phyloP scores from a whole-genome alignment of 108 stramenopile genomes.

The Nannochloropsis oceanica region DNA sequence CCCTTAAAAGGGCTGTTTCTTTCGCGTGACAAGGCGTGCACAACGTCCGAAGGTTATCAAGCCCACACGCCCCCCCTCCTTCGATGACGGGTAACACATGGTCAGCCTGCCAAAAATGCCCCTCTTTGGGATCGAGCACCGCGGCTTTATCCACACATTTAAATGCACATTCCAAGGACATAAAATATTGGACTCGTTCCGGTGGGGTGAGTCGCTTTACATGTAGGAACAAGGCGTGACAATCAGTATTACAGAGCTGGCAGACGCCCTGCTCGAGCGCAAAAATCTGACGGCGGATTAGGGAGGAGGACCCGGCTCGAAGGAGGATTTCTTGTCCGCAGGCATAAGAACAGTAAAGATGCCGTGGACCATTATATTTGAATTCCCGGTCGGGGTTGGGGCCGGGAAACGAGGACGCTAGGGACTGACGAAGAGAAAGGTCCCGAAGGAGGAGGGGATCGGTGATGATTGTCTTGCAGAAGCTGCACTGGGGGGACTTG shows the following conservation, averaged over 20 bases:
- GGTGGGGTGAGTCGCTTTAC: slow-evolving; percentile 48
- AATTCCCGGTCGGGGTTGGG: not conserved
- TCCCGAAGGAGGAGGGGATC: not conserved
- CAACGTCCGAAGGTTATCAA: slow-evolving; percentile 58
- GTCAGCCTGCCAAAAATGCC: slow-evolving; percentile 68
- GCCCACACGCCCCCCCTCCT: slow-evolving; percentile 51
- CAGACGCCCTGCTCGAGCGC: slow-evolving; percentile 21
- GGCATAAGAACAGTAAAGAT: not conserved
- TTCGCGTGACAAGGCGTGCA: slow-evolving; percentile 53
- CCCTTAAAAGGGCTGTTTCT: slow-evolving; percentile 35
- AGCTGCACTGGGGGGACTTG: not conserved
- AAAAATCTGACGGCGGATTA: slow-evolving; percentile 4
- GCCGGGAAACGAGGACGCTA: not conserved
- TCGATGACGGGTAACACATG: slow-evolving; percentile 60
- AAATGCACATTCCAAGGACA: slow-evolving; percentile 52
- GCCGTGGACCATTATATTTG: not conserved
- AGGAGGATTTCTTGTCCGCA: not conserved
- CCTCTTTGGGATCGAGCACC: slow-evolving; percentile 46
- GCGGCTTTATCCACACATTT: slow-evolving; percentile 32
- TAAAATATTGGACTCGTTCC: slow-evolving; percentile 49
- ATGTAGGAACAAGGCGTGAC: slow-evolving; percentile 44
- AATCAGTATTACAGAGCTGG: slow-evolving; percentile 35
- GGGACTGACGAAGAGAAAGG: not conserved
- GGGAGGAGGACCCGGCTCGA: not conserved
- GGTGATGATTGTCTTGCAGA: not conserved